A percentile compares a stretch with the other conserved stretches of the same genome.
phyloP scores from a whole-genome alignment of 2,329 filamentous ascomycete species.

The Botryotinia calthae region DNA sequence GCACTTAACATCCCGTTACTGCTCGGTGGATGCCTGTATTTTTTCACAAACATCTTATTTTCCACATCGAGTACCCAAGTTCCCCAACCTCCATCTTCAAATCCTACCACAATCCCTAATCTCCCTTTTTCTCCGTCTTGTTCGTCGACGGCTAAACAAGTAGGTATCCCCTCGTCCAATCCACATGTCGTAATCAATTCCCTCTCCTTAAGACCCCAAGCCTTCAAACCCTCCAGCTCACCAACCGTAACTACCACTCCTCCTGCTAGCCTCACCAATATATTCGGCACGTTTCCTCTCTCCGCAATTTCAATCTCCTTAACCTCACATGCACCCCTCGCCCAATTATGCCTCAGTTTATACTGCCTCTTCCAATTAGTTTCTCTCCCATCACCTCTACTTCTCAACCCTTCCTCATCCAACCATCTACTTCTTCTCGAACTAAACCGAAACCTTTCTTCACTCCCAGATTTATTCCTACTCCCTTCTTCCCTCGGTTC shows the following conservation, averaged over 20 bases:
- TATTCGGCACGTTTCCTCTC: conserved; percentile 45
- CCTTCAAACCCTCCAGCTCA: conserved; percentile 64
- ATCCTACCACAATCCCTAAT: conserved; percentile 66
- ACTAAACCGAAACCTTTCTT: conserved; percentile 32
- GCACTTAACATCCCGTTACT: conserved; percentile 54
- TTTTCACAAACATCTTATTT: conserved; percentile 33
- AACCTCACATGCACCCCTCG: conserved; percentile 74
- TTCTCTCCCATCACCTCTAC: conserved; percentile 34
- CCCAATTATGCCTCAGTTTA: conserved; percentile 88
- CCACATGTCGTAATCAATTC: conserved; percentile 53
- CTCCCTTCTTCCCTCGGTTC: neutral
- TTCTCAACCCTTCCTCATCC: conserved; percentile 39
- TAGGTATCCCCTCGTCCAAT: conserved; percentile 48
- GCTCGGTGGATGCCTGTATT: conserved; percentile 32
- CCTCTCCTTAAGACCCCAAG: conserved; percentile 70
- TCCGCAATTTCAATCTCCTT: conserved; percentile 62
- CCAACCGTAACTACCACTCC: conserved; percentile 79
- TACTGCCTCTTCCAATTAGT: conserved; percentile 88
- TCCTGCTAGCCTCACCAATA: conserved; percentile 74
- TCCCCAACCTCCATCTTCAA: conserved; percentile 67
- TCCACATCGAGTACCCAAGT: conserved; percentile 61
- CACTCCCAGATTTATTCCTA: conserved; percentile 23
- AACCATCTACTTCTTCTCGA: conserved; percentile 53
- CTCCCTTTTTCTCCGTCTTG: conserved; percentile 43
- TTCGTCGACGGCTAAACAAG: conserved; percentile 65